Percentiles rank a stretch among this genome's conserved stretches.
phyloP scores from a whole-genome alignment of 805 yeast species.

The Starmerella kuoi region DNA sequence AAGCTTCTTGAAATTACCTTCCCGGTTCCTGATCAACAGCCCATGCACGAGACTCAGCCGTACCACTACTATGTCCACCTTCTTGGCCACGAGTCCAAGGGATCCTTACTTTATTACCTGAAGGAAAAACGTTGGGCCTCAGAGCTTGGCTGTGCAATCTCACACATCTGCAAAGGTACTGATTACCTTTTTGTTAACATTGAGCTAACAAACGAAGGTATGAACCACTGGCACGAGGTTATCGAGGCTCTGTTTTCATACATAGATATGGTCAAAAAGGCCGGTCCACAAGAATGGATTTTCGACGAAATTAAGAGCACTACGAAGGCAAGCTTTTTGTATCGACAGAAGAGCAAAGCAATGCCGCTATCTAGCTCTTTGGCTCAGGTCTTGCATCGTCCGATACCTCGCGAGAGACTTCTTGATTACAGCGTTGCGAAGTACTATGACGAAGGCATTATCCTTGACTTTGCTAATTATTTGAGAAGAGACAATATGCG shows the following conservation, averaged over 20 bases:
- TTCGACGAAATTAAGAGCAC: conserved; percentile 64
- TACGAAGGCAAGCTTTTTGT: conserved; percentile 59
- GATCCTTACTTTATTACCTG: conserved; percentile 61
- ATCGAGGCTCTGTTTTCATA: conserved; percentile 57
- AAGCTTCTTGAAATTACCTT: conserved; percentile 58
- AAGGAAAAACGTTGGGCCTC: conserved; percentile 71
- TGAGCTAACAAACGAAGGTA: conserved; percentile 65
- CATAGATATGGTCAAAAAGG: conserved; percentile 43
- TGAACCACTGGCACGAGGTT: conserved; percentile 46
- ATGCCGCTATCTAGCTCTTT: conserved; percentile 59
- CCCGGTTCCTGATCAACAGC: conserved; percentile 61
- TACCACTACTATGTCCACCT: conserved; percentile 63
- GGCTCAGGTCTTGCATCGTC: conserved; percentile 49
- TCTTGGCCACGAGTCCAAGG: conserved; percentile 85
- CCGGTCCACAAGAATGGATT: conserved; percentile 66
- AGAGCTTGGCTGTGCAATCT: conserved; percentile 59
- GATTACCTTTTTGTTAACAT: conserved; percentile 57
- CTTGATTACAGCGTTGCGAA: conserved; percentile 47
- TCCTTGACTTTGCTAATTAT: conserved; percentile 38
- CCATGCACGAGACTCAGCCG: conserved; percentile 57
- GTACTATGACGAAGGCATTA: conserved; percentile 44
- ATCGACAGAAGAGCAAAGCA: conserved; percentile 64
- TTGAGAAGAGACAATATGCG: conserved; percentile 52
- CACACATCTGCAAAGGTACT: conserved; percentile 44
- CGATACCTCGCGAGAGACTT: conserved; percentile 52